A percentile compares a stretch with the other conserved stretches of the same genome.
Conservation (phyloP, 1,284 basidiomycete species). For the Thecaphora frezii region DNA sequence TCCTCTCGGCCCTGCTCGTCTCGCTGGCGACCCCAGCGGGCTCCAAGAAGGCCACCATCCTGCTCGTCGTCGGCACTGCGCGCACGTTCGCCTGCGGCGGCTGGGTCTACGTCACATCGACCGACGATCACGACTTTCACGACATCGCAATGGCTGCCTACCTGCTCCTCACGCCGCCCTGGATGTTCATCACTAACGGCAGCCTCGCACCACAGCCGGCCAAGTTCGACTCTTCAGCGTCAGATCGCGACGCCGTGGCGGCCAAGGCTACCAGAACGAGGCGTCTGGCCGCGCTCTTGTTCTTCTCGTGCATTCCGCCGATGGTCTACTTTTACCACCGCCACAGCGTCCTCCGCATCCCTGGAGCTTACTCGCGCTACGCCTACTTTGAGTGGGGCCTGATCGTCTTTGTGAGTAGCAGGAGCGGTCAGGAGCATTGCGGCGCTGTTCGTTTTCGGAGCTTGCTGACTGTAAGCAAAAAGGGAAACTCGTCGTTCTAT, state of each 20-base stretch:
- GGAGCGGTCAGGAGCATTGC: too few species aligned
- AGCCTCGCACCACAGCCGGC: constrained; percentile 31
- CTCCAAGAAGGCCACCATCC: constrained; percentile 32
- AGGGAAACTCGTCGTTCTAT: too few species aligned
- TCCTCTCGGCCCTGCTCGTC: constrained; percentile 66
- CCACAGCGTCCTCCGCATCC: constrained; percentile 47
- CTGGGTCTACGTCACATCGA: constrained; percentile 86
- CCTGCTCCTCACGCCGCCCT: constrained; percentile 62
- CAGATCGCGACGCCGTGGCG: constrained; percentile 9
- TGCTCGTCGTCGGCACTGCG: constrained; percentile 70
- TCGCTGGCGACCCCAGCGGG: constrained; percentile 25
- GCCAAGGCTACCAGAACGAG: constrained; percentile 39
- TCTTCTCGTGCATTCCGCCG: constrained; percentile 51
- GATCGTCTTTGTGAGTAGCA: constrained; percentile 43
- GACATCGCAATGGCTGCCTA: constrained; percentile 81
- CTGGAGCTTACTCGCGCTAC: constrained; percentile 51
- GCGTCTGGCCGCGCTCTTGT: constrained; percentile 30
- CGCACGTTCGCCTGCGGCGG: constrained; percentile 83
- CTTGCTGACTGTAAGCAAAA: too few species aligned
- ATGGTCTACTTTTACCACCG: constrained; percentile 52
- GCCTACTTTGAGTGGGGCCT: constrained; percentile 56
- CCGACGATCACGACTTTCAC: constrained; percentile 77
- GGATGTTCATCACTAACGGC: constrained; percentile 68
- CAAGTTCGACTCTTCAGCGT: not conserved
- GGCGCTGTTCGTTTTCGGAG: too few species aligned